These are phyloP conservation scores for Pyrenula massariospora DNA, from an alignment of 495 filamentous ascomycete genomes.

Conservation along the genomic window DNA sequence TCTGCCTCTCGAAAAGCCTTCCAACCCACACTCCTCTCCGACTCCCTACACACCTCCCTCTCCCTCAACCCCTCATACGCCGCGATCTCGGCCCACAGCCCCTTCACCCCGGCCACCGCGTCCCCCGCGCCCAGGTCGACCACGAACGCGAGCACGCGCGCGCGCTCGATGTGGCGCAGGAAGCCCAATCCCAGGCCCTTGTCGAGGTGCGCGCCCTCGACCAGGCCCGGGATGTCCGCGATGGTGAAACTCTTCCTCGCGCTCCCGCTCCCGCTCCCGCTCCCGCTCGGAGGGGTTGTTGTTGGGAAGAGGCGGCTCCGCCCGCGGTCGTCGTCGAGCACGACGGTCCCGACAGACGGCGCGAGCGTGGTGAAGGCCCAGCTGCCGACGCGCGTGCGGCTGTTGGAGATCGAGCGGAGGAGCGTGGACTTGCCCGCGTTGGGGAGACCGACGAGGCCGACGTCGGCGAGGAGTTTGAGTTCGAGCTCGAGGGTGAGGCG, in stretches of 20 bases:
- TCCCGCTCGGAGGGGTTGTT: slow-evolving; percentile 10
- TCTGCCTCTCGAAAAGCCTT: slow-evolving; percentile 13
- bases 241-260: slow-evolving; percentile 73
- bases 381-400: slow-evolving; percentile 75
- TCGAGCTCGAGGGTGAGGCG: slow-evolving; percentile 76
- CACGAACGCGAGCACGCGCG: slow-evolving; percentile 85
- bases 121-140: slow-evolving; percentile 73
- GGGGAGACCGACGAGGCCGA: slow-evolving; percentile 86
- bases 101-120: slow-evolving; percentile 63
- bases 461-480: slow-evolving; percentile 87
- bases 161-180: slow-evolving; percentile 86
- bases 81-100: slow-evolving; percentile 79
- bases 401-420: slow-evolving; percentile 72
- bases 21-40: slow-evolving; percentile 18
- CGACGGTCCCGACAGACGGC: slow-evolving; percentile 89
- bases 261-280: slow-evolving; percentile 14
- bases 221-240: slow-evolving; percentile 89
- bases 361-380: slow-evolving; percentile 96
- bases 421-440: slow-evolving; percentile 96
- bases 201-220: slow-evolving; percentile 84
- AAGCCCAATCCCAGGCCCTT: slow-evolving; percentile 86
- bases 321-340: slow-evolving; percentile 72
- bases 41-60: slow-evolving; percentile 43
- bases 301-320: slow-evolving; percentile 32
- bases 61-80: slow-evolving; percentile 69